These are phyloP conservation scores for Rhododendron griersonianum DNA, from an alignment of 148 eudicot genomes.

Conservation along the genomic window DNA sequence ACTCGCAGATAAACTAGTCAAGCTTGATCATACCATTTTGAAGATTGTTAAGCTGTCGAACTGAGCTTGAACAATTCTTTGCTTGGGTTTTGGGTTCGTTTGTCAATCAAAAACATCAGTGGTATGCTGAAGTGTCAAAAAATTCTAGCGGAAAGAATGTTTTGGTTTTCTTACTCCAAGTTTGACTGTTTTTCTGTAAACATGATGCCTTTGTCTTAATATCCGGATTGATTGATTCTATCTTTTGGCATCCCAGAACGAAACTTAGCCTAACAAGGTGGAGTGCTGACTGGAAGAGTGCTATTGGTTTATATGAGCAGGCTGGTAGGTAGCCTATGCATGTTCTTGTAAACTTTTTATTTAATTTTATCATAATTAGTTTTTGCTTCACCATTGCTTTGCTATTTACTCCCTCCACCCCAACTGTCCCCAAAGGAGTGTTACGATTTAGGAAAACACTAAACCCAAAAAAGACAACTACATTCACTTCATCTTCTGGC, in stretches of 20 bases:
- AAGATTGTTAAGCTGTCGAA: background rate
- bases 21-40: background rate
- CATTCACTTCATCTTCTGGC: background rate
- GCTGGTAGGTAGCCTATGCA: conserved; percentile 43
- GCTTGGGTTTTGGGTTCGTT: background rate
- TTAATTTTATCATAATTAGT: background rate
- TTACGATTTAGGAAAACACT: background rate
- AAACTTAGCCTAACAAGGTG: conserved; percentile 79
- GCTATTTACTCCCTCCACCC: background rate
- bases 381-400: background rate
- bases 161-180: background rate
- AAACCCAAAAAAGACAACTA: background rate
- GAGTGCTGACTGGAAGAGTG: conserved; percentile 88
- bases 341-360: background rate
- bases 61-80: background rate
- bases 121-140: background rate
- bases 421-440: background rate
- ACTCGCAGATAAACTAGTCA: background rate
- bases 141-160: background rate
- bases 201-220: background rate
- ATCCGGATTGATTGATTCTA: background rate
- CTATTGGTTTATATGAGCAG: conserved; percentile 70
- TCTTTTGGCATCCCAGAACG: conserved; percentile 31
- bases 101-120: background rate
- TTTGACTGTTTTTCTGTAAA: background rate